A percentile compares a stretch with the other conserved stretches of the same genome.
Conservation (phyloP, 192 early-diverging fungal genomes). For the Coemansia sp. region DNA sequence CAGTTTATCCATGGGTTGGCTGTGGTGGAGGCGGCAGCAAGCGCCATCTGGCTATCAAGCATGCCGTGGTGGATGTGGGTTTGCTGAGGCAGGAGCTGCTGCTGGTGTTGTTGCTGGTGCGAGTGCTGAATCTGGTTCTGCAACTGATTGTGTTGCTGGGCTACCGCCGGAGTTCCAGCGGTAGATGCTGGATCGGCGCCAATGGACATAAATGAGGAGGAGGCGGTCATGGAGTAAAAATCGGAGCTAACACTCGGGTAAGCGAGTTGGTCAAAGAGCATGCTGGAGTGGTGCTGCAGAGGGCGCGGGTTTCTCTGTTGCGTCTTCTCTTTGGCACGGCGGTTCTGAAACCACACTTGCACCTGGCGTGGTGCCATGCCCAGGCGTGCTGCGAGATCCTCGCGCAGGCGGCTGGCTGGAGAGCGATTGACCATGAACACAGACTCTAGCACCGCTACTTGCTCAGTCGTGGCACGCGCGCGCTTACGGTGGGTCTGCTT, state of each 20-base stretch:
- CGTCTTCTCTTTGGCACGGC: constrained; percentile 78
- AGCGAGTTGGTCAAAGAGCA: constrained; percentile 30
- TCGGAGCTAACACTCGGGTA: constrained; percentile 22
- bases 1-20: constrained; percentile 40
- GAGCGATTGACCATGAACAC: constrained; percentile 71
- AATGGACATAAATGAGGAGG: constrained; percentile 30
- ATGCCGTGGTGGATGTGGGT: constrained; percentile 1
- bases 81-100: background rate
- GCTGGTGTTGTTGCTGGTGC: constrained; percentile 21
- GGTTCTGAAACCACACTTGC: constrained; percentile 88
- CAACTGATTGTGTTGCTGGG: constrained; percentile 16
- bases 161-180: background rate
- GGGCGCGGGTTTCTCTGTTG: constrained; percentile 48
- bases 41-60: constrained; percentile 27
- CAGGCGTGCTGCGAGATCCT: constrained; percentile 64
- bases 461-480: constrained; percentile 69
- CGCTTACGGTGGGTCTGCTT: constrained; percentile 59
- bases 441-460: constrained; percentile 70
- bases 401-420: constrained; percentile 66
- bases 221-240: constrained; percentile 40
- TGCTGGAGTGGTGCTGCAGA: constrained; percentile 29
- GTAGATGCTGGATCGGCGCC: constrained; percentile 9
- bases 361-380: constrained; percentile 75
- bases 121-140: constrained; percentile 14
- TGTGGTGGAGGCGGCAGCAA: constrained; percentile 24